Conservation (phyloP, 352 stramenopile species). For the Phytophthora niederhauseri region DNA sequence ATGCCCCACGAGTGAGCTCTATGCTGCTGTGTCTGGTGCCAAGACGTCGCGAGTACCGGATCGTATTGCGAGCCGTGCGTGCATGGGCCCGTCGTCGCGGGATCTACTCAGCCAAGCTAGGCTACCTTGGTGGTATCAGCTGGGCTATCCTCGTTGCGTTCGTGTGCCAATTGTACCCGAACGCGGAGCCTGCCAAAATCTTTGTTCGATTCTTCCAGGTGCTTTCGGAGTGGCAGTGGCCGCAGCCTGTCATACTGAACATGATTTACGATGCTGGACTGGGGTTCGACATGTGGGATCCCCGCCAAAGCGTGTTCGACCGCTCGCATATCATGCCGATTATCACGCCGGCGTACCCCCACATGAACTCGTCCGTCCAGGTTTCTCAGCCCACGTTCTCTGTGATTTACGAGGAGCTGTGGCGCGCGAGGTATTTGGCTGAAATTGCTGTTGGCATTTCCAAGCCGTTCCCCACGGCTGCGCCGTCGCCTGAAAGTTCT, state of each 20-base stretch:
- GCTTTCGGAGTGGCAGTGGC: slow-evolving; percentile 86
- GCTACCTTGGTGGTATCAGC: slow-evolving; percentile 98
- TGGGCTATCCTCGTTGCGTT: slow-evolving; percentile 98
- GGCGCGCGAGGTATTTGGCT: slow-evolving; percentile 71
- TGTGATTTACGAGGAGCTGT: slow-evolving; percentile 94
- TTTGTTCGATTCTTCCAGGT: slow-evolving; percentile 89
- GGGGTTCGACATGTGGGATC: slow-evolving; percentile 91
- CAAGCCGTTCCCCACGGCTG: slow-evolving; percentile 38
- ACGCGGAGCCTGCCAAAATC: slow-evolving; percentile 67
- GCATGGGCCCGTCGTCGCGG: slow-evolving; percentile 89
- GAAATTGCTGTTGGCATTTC: slow-evolving; percentile 64
- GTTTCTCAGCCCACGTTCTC: slow-evolving; percentile 93
- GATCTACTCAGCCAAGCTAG: slow-evolving; percentile 97
- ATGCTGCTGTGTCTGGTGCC: slow-evolving; percentile 94
- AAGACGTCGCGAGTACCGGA: slow-evolving; percentile 90
- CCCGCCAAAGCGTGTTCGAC: slow-evolving; percentile 85
- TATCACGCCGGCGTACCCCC: slow-evolving; percentile 98
- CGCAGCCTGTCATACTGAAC: slow-evolving; percentile 83
- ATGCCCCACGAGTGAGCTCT: slow-evolving; percentile 96
- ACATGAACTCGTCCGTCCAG: slow-evolving; percentile 98
- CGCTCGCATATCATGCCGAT: slow-evolving; percentile 97
- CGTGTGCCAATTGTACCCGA: slow-evolving; percentile 92
- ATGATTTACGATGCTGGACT: slow-evolving; percentile 85
- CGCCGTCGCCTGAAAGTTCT: slow-evolving; percentile 27
- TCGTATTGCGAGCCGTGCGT: slow-evolving; percentile 75